A percentile compares a stretch with the other conserved stretches of the same genome.
These are phyloP conservation scores for Xylariaceae sp. DNA, from an alignment of 2,329 filamentous ascomycete genomes.

Conservation along the genomic window DNA sequence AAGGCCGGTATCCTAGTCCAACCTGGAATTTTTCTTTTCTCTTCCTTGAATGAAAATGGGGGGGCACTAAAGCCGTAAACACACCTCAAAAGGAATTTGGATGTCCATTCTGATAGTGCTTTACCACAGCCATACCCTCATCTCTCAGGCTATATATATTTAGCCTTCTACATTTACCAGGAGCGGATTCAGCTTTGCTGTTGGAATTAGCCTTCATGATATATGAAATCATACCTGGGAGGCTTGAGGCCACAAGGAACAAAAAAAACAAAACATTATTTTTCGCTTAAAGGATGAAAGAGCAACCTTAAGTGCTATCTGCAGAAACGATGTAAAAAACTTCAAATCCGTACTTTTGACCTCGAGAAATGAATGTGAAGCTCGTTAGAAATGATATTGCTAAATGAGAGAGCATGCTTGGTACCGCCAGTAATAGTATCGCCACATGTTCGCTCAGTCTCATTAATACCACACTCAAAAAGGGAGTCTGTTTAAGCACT, in stretches of 20 bases:
- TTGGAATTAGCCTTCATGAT: not conserved
- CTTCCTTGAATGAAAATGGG: not conserved
- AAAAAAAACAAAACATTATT: not conserved
- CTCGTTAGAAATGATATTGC: not conserved
- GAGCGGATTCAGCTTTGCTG: not conserved
- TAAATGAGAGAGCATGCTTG: not conserved
- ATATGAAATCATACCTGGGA: not conserved
- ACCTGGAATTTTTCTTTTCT: not conserved
- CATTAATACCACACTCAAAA: not conserved
- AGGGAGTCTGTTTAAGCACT: not conserved
- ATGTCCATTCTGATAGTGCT: not conserved
- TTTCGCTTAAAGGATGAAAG: not conserved
- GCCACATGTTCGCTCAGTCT: not conserved
- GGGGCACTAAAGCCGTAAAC: not conserved
- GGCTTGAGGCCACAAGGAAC: not conserved
- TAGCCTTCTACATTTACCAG: not conserved
- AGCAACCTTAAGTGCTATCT: not conserved
- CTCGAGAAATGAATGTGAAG: not conserved
- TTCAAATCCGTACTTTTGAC: not conserved
- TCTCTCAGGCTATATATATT: slow-evolving; percentile 5
- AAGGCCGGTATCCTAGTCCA: too few species aligned
- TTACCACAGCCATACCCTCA: slow-evolving; percentile 1
- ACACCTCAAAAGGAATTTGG: not conserved
- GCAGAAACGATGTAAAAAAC: not conserved
- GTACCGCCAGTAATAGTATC: not conserved